Evolutionary conservation across 106 monocot species (phyloP), one percentile per base, ranked within the genome.

Genomic region (Narthecium ossifragum): DNA sequence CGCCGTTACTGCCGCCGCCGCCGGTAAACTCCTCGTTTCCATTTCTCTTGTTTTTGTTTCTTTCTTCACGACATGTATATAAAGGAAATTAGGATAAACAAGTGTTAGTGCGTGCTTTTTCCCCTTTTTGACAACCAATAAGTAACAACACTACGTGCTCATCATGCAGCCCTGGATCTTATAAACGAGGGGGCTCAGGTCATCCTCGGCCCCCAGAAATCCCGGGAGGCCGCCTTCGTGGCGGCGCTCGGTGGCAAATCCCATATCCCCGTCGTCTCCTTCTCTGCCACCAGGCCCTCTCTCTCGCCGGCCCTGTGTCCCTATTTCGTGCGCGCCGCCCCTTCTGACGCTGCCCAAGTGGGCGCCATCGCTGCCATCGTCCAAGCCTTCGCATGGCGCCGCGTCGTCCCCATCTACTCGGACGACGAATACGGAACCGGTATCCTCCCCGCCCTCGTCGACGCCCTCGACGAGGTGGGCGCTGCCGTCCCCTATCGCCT

Each of bases 371-470:
- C 71, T 10, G 25, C 77, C 34, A 20, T 89, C 27, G 34, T 80
- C 7, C 34, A 70, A 17, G 7, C 54, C 14, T 88, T 64, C 34
- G 58, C 60, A n/a, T 89, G 88, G 88, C 49, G 65, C 23, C 61
- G 80, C 23, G 80, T 74, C 2, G 51, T 78, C 5, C 69, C 62
- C 9, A 43, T 84, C 45, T 80, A 71, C 27, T 84, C 84, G 22
- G 84, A 89, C 30, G 60, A 60, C 3, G 80, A 80, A 39, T 84
- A 76, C 50, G 80, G 83, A 1, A 50, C 46, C 7, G 88, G 64
- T 27, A 53, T 78, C 40, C 13, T 80, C 23, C 80, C 88, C 0
- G 64, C 36, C 56, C 66, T 89, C 6, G 26, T 70, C 8, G 84
- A 89, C 56, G 70, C 71, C 28, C 57, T 84, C 28, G 70, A 75